Percentiles rank a stretch among this genome's conserved stretches.
Conservation (phyloP, 257 asterid genomes). For the Salvia splendens region DNA sequence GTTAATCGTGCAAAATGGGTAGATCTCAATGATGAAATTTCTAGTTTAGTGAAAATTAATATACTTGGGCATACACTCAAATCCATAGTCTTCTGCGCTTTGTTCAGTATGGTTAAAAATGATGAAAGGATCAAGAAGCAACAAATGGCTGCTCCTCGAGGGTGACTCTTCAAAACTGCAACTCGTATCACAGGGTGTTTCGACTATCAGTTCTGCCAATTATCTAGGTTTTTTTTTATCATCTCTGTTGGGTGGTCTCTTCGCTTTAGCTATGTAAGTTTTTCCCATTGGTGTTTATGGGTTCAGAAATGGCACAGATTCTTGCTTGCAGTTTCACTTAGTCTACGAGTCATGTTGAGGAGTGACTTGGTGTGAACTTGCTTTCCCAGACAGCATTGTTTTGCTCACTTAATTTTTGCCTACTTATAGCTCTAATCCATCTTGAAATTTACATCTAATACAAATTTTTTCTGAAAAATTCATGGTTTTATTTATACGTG, state of each 20-base stretch:
- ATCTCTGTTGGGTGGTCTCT: no score
- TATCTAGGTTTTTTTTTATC: no score
- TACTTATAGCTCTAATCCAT: no score
- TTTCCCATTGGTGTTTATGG: no score
- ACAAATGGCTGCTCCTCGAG: constrained; percentile 96
- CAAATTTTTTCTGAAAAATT: no score
- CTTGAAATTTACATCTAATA: no score
- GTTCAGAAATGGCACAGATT: background rate
- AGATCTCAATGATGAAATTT: background rate
- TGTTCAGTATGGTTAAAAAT: constrained; percentile 80
- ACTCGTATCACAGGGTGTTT: background rate
- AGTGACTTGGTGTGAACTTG: background rate
- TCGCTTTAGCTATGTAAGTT: no score
- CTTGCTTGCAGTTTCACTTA: background rate
- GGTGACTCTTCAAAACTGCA: constrained; percentile 33
- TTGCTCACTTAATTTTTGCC: background rate
- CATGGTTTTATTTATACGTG: background rate
- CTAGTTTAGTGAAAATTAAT: background rate
- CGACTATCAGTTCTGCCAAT: background rate
- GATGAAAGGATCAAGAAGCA: constrained; percentile 92
- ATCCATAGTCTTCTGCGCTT: constrained; percentile 24
- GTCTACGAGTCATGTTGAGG: background rate
- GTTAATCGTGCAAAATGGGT: background rate
- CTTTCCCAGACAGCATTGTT: background rate
- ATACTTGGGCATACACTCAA: background rate